These are phyloP conservation scores for Polygonum aviculare DNA, from an alignment of 148 eudicot species.

Conservation along the genomic window DNA sequence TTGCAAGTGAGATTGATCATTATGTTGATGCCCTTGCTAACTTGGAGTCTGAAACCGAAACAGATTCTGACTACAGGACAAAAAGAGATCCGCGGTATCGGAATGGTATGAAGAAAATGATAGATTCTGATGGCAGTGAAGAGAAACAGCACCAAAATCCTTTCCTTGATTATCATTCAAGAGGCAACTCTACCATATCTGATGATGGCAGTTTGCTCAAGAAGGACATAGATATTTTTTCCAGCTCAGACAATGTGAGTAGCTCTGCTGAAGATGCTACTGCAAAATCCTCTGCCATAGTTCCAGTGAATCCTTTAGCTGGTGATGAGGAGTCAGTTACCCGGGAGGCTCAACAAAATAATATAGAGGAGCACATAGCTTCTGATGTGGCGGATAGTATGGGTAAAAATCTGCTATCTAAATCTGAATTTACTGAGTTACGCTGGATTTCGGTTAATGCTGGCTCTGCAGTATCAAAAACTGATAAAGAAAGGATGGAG, in stretches of 20 bases:
- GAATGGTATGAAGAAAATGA: conserved; percentile 23
- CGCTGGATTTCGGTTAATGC: conserved; percentile 13
- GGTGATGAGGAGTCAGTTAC: conserved; percentile 17
- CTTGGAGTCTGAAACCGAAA: conserved; percentile 77
- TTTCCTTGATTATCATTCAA: conserved; percentile 54
- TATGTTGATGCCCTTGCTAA: conserved; percentile 80
- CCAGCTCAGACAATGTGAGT: conserved; percentile 44
- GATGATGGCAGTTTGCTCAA: conserved; percentile 35
- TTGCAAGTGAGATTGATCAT: conserved; percentile 72
- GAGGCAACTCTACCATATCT: conserved; percentile 50
- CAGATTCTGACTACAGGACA: conserved; percentile 49
- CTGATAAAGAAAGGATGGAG: conserved; percentile 15
- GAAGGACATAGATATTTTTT: conserved; percentile 35
- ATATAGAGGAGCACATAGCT: conserved; percentile 19
- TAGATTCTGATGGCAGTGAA: conserved; percentile 51
- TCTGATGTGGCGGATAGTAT: conserved; percentile 22
- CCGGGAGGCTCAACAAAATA: conserved; percentile 21
- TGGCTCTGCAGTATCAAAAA: conserved; percentile 11
- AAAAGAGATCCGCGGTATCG: conserved; percentile 22
- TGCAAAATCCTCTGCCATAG: conserved; percentile 18
- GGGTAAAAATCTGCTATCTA: conserved; percentile 19
- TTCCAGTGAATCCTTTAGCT: conserved; percentile 22
- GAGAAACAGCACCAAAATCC: conserved; percentile 25
- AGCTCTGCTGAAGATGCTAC: conserved; percentile 27
- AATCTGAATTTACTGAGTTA: conserved; percentile 18